Evolutionary conservation across 768 basidiomycete species (phyloP).

Genomic region (Lactarius quietus): DNA sequence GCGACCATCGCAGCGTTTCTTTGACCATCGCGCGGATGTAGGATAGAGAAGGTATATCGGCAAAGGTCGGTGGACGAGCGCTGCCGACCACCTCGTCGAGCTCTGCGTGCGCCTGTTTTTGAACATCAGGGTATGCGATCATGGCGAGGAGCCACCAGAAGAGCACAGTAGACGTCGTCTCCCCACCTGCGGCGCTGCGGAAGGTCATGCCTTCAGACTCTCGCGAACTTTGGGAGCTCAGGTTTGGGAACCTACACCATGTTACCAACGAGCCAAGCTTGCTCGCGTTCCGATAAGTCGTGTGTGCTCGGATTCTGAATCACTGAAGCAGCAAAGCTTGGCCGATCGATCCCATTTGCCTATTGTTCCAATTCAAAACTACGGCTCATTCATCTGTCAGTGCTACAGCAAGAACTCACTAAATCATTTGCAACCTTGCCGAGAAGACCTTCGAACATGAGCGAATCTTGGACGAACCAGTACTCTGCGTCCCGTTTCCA

Average conservation of each 20-base stretch:
- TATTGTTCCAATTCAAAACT: too few relatives aligned
- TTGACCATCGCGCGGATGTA: too few relatives aligned
- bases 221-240: neutral
- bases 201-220: neutral
- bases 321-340: neutral
- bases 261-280: neutral
- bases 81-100: constrained; percentile 37
- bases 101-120: constrained; percentile 39
- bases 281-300: neutral
- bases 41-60: too few relatives aligned
- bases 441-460: constrained; percentile 3
- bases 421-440: neutral
- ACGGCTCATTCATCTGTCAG: too few relatives aligned
- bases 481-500: too few relatives aligned
- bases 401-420: too few relatives aligned
- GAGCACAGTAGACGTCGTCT: constrained; percentile 25
- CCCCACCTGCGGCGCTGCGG: neutral
- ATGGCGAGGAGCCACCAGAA: constrained; percentile 39
- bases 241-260: constrained; percentile 17
- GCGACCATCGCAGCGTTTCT: too few relatives aligned
- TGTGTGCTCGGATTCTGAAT: neutral
- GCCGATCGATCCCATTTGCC: neutral
- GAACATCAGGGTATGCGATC: constrained; percentile 37
- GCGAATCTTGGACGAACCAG: too few relatives aligned
- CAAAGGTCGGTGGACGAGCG: constrained; percentile 26